Percentiles rank a stretch among this genome's conserved stretches.
Evolutionary conservation across 2,329 filamentous ascomycete species (phyloP).

Genomic region (Aspergillus awamori): DNA sequence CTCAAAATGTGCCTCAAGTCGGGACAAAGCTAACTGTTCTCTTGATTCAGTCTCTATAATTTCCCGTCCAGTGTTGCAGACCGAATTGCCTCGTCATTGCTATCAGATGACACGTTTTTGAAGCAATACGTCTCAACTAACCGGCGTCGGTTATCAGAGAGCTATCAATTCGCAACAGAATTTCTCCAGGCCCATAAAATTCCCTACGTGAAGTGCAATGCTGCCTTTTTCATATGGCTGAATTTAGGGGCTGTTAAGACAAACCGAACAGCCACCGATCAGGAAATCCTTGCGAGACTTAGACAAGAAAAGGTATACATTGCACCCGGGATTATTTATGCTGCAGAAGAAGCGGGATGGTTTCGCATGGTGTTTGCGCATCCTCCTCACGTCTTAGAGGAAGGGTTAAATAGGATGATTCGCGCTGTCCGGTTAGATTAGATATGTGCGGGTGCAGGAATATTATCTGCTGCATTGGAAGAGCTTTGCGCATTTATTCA

Average conservation of each 20-base stretch:
- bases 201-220: neutral
- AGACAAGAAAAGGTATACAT: neutral
- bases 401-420: neutral
- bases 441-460: neutral
- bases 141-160: neutral
- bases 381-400: neutral
- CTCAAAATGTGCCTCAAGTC: neutral
- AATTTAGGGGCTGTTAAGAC: neutral
- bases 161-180: neutral
- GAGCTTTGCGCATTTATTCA: neutral
- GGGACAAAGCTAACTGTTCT: neutral
- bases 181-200: neutral
- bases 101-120: neutral
- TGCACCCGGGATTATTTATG: neutral
- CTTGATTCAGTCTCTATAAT: neutral
- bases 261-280: neutral
- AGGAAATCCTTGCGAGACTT: neutral
- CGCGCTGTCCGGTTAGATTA: neutral
- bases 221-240: neutral
- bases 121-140: neutral
- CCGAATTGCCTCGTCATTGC: neutral
- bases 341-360: neutral
- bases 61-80: neutral
- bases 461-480: neutral
- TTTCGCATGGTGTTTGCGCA: neutral